phyloP scores from a whole-genome alignment of 306 rosid species.

The Trichosanthes truncata region DNA sequence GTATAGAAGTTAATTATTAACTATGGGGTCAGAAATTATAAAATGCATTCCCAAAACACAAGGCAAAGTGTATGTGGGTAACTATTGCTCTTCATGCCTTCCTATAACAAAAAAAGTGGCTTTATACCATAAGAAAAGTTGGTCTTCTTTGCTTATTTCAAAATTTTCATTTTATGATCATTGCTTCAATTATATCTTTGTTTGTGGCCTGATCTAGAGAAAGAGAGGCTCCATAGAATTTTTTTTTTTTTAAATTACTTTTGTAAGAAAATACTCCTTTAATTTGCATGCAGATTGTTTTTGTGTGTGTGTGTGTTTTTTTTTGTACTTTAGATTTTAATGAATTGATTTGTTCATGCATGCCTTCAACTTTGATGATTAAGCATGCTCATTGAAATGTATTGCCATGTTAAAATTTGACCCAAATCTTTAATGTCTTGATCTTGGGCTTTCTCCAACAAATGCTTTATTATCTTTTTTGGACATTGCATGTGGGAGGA shows the following conservation, averaged over 20 bases:
- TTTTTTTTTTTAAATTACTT: background rate
- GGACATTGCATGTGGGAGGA: background rate
- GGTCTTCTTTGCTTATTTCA: background rate
- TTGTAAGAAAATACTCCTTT: background rate
- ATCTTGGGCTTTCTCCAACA: background rate
- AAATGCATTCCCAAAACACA: background rate
- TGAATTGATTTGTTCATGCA: slow-evolving; percentile 4
- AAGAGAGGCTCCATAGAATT: background rate
- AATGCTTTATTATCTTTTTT: background rate
- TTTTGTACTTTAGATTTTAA: slow-evolving; percentile 2
- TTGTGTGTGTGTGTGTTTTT: no score
- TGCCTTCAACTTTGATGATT: slow-evolving; percentile 10
- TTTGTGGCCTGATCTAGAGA: slow-evolving; percentile 4
- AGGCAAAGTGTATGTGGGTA: background rate
- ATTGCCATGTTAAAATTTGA: background rate
- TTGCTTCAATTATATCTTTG: slow-evolving; percentile 7
- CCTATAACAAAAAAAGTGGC: background rate
- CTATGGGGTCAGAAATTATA: background rate
- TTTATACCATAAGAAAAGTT: background rate
- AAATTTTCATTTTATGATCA: background rate
- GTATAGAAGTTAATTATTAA: background rate
- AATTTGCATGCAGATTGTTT: background rate
- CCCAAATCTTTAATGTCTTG: background rate
- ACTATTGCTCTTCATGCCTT: slow-evolving; percentile 6
- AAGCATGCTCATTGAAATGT: background rate